Evolutionary conservation across 139 green algal species (phyloP), one percentile per base, ranked within the genome.

Genomic region (Eudorina sp.): DNA sequence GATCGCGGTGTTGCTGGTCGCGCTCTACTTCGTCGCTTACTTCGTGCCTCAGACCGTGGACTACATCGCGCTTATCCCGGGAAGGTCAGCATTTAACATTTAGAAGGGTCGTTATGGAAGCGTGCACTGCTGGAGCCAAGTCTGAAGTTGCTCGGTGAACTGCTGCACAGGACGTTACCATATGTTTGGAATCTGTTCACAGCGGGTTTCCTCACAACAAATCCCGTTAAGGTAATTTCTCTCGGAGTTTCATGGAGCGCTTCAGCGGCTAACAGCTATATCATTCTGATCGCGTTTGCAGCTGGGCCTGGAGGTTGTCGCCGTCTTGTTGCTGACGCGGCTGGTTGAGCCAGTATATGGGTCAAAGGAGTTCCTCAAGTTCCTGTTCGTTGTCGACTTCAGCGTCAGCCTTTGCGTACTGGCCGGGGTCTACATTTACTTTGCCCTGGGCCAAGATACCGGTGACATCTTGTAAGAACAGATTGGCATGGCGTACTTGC

Each of bases 301-400:
- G 96, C 88, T 96, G 2, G 45, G 96, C 11, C 16, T 95, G 0
- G 92, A 94, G 34, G 77, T 95, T 0, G 55, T 92, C 1, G 89
- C 90, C 0, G 78, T 98, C 60, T 90, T 99, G 21, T 73, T 97
- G 11, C 62, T 99, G 31, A 92, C 93, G 0, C 92, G 94, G 0
- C 79, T 97, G 0, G 89, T 99, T 34, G 97, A 99, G 92, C 96
- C 97, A 0, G 77, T 97, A 0, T 96, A 98, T 83, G 97, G 97
- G 18, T 94, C 89, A 0, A 94, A 92, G 5, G 97, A 97, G 87
- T 96, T 97, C 36, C 78, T 99, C 4, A 96, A 95, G 53, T 96
- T 97, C 75, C 88, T 99, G 27, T 90, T 95, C 2, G 34, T 96
- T 0, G 93, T 96, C 0, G 92, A 95, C 68, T 34, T 94, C 2